Base-by-base conservation (phyloP, 768 basidiomycete species). In the Agrocybe praecox region DNA sequence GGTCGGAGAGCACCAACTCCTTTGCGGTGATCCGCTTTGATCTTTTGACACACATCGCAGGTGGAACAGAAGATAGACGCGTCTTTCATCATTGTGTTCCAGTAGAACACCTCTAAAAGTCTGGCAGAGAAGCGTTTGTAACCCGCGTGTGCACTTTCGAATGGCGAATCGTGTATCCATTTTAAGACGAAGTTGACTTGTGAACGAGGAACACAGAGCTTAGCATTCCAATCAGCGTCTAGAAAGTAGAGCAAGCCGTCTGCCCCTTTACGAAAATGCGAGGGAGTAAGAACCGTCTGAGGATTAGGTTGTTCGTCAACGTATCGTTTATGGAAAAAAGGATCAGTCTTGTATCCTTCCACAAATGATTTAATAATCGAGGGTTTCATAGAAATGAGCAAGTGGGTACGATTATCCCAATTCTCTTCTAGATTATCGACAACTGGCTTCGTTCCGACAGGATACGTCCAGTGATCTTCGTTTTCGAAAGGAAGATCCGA, bases 1-100 rank as follows among this genome's bases (percentile, higher is more conserved):
- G 72, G 67, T 43, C 69, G 61, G 22, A 79, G 54, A 8, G 66
- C 21, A 0, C 78, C 77, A 18, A 64, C 60, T 2, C 70, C 71
- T 14, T 62, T 57, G 49, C 72, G 69, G 19, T 62, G 21, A 7
- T 57, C 8, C 2, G 67, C 63, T 55, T 69, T 71, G 0, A 55
- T 56, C 42, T 70, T 72, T 33, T 72, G 67, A 49, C 67, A 70
- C 2, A 69, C 59, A 44, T 69, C 67, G 36, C 70, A 71, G 11
- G 57, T 66, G 21, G 45, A 53, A 0, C 61, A 54, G 44, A 62
- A 72, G 10, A n/a, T 1, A 18, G 69, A 65, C 6, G 69, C 40
- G 2, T 66, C 61, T 24, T 58, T 12, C 1, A 63, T 64, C 73
- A 74, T 74, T 24, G 47, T 9, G 0, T 69, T 69, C 74, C 74